A percentile compares a stretch with the other conserved stretches of the same genome.
Conservation (phyloP, 2,329 filamentous ascomycete genomes). For the Ophiostoma montium region DNA sequence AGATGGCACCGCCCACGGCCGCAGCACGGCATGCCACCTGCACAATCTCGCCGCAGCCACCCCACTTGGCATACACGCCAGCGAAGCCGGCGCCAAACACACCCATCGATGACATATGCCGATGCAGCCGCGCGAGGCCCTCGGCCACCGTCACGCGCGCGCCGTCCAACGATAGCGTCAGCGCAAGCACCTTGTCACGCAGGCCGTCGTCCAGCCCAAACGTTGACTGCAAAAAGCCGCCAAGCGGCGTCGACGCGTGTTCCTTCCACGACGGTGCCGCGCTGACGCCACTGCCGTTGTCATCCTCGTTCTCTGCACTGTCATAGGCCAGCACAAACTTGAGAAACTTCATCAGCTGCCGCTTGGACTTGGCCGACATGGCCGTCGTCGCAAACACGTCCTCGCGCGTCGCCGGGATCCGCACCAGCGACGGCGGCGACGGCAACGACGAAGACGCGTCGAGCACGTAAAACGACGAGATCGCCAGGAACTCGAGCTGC, state of each 20-base stretch:
- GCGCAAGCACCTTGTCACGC: conserved; percentile 45
- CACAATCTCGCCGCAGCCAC: conserved; percentile 72
- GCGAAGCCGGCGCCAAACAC: conserved; percentile 81
- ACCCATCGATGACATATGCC: conserved; percentile 76
- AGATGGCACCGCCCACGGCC: conserved; percentile 81
- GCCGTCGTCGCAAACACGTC: conserved; percentile 72
- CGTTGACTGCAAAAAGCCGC: conserved; percentile 42
- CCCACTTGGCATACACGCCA: conserved; percentile 85
- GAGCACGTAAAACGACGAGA: conserved; percentile 84
- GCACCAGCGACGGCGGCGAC: conserved; percentile 35
- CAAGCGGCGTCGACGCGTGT: conserved; percentile 38
- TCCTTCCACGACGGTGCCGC: conserved; percentile 35
- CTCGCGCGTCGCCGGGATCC: conserved; percentile 79
- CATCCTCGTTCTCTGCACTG: conserved; percentile 21
- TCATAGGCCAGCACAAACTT: conserved; percentile 61
- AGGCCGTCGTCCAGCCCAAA: conserved; percentile 57
- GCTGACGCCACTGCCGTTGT: conserved; percentile 16
- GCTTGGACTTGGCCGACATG: conserved; percentile 69
- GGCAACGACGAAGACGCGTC: conserved; percentile 18
- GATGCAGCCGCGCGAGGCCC: conserved; percentile 59
- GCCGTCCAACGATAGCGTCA: conserved; percentile 59
- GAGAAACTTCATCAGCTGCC: conserved; percentile 82
- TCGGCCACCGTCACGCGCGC: conserved; percentile 43
- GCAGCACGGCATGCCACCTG: conserved; percentile 85
- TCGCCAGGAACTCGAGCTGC: conserved; percentile 84